Conservation (phyloP, 768 basidiomycete species). For the Polyporus arcularius region DNA sequence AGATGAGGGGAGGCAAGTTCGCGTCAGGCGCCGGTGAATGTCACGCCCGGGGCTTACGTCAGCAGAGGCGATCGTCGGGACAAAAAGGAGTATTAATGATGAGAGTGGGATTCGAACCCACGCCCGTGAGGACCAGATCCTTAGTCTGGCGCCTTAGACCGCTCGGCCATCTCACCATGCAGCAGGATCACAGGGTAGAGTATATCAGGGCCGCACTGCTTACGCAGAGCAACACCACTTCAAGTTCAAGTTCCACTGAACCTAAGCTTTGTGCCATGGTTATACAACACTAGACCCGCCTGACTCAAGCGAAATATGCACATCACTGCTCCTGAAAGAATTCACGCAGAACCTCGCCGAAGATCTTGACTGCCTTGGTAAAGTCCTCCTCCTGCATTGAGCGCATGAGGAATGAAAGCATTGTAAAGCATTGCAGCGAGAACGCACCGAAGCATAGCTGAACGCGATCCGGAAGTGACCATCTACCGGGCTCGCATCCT, state of each 20-base stretch:
- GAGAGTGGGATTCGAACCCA: conserved; percentile 56
- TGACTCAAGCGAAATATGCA: neutral
- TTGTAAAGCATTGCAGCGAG: neutral
- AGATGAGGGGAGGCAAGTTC: conserved; percentile 44
- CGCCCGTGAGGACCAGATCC: conserved; percentile 49
- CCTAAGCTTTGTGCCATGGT: too few relatives aligned
- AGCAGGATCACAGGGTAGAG: too few relatives aligned
- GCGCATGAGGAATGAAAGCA: neutral
- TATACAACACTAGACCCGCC: too few relatives aligned
- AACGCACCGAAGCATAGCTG: conserved; percentile 51
- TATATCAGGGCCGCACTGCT: too few relatives aligned
- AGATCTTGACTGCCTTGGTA: conserved; percentile 49
- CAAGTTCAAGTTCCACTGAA: too few relatives aligned
- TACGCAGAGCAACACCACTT: too few relatives aligned
- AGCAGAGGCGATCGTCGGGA: too few relatives aligned
- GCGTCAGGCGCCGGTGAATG: conserved; percentile 17
- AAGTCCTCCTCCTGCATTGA: conserved; percentile 33
- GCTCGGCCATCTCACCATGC: conserved; percentile 73
- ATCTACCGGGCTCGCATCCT: conserved; percentile 17
- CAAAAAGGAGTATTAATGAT: conserved; percentile 16
- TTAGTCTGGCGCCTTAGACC: conserved; percentile 84
- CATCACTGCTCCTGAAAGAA: conserved; percentile 37
- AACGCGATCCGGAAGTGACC: conserved; percentile 63
- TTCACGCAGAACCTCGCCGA: conserved; percentile 43
- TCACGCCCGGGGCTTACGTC: neutral